Evolutionary conservation across 2,329 filamentous ascomycete species (phyloP).

Genomic region (Fusarium temperatum): DNA sequence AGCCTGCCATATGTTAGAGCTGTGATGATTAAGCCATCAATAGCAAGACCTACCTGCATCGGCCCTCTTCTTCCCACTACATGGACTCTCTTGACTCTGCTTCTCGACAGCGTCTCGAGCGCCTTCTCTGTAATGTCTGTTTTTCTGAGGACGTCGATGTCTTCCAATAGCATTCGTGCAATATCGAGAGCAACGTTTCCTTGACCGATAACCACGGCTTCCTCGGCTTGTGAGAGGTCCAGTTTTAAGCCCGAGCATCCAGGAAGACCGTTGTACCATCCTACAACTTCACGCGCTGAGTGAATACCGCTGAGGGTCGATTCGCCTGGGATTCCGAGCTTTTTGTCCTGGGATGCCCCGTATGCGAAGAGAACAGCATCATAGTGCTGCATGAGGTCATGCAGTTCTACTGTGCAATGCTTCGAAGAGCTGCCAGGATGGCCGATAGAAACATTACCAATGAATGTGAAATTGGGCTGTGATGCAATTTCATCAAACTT

Average conservation of each 20-base stretch:
- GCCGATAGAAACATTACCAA: slow-evolving; percentile 89
- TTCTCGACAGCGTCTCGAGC: slow-evolving; percentile 75
- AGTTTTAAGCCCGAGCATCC: slow-evolving; percentile 79
- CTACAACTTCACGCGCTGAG: slow-evolving; percentile 92
- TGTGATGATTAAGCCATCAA: neutral
- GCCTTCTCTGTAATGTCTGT: slow-evolving; percentile 93
- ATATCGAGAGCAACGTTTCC: slow-evolving; percentile 97
- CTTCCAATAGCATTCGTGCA: slow-evolving; percentile 83
- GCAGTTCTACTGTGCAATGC: slow-evolving; percentile 68
- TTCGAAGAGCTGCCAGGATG: slow-evolving; percentile 52
- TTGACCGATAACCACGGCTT: slow-evolving; percentile 90
- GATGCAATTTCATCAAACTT: slow-evolving; percentile 90
- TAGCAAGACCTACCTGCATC: slow-evolving; percentile 71
- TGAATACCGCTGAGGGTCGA: slow-evolving; percentile 76
- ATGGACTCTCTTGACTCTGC: slow-evolving; percentile 79
- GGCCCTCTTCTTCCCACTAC: slow-evolving; percentile 91
- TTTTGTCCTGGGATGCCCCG: slow-evolving; percentile 85
- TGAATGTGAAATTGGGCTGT: slow-evolving; percentile 85
- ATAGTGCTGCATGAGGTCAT: slow-evolving; percentile 80
- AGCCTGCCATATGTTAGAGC: slow-evolving; percentile 61
- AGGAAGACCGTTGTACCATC: slow-evolving; percentile 97
- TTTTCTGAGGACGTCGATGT: slow-evolving; percentile 75
- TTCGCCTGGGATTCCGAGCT: slow-evolving; percentile 83
- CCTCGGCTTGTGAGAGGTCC: slow-evolving; percentile 77
- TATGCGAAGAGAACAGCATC: slow-evolving; percentile 94